These are phyloP conservation scores for Colletotrichum limetticola DNA, from an alignment of 2,329 filamentous ascomycete species.

Conservation along the genomic window DNA sequence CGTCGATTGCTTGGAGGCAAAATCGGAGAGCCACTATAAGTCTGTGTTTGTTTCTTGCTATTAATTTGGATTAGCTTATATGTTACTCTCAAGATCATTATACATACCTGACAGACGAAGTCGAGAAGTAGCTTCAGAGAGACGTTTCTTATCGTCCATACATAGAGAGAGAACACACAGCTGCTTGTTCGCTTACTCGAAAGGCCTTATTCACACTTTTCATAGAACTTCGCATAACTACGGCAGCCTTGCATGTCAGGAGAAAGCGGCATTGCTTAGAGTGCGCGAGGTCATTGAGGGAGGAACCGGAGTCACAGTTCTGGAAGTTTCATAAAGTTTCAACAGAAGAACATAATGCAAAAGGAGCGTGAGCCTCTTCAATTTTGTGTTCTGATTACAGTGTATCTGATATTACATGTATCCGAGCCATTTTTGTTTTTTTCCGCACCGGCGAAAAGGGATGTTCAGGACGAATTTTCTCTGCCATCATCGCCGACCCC, in stretches of 20 bases:
- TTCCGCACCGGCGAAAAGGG: neutral
- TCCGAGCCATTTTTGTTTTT: neutral
- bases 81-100: no score
- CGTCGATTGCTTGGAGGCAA: neutral
- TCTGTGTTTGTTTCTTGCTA: neutral
- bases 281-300: no score
- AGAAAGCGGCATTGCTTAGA: neutral
- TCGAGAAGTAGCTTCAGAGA: neutral
- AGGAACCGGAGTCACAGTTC: no score
- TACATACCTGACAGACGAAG: neutral
- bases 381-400: constrained; percentile 4
- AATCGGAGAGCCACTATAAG: neutral
- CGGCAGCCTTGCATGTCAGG: no score
- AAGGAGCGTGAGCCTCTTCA: neutral
- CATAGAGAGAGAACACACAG: no score
- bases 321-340: neutral
- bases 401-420: constrained; percentile 28
- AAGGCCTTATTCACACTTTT: no score
- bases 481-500: constrained; percentile 9
- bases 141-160: no score
- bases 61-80: neutral
- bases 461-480: neutral
- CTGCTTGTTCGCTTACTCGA: no score
- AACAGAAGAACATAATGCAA: neutral
- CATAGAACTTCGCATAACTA: no score